Evolutionary conservation across 495 filamentous ascomycete genomes (phyloP).

Genomic region (Parmelia sp.): DNA sequence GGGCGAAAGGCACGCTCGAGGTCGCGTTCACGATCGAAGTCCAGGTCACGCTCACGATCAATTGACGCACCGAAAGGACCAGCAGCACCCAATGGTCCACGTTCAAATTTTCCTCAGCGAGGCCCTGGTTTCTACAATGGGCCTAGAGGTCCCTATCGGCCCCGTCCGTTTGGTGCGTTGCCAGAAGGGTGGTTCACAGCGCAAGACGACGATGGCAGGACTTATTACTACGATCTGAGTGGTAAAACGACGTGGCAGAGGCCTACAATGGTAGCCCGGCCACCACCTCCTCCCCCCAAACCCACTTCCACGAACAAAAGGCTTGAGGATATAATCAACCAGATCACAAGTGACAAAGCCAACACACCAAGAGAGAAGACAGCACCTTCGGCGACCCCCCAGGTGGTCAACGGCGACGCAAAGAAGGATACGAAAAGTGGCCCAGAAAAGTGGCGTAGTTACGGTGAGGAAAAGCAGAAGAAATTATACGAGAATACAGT

Average conservation of each 20-base stretch:
- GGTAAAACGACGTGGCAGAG: conserved; percentile 74
- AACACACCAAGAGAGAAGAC: conserved; percentile 59
- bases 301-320: conserved; percentile 58
- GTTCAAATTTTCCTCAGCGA: conserved; percentile 58
- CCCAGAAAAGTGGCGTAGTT: conserved; percentile 72
- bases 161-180: conserved; percentile 50
- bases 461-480: conserved; percentile 78
- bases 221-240: conserved; percentile 73
- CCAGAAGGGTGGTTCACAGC: conserved; percentile 78
- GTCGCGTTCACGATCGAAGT: conserved; percentile 44
- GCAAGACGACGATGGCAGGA: conserved; percentile 55
- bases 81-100: conserved; percentile 58
- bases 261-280: conserved; percentile 60
- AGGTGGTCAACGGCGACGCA: conserved; percentile 39
- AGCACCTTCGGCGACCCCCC: conserved; percentile 45
- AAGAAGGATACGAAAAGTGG: conserved; percentile 57
- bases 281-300: conserved; percentile 56
- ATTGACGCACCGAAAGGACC: conserved; percentile 48
- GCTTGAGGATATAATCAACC: conserved; percentile 79
- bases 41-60: conserved; percentile 48
- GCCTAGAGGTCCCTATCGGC: conserved; percentile 50
- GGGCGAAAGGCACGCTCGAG: conserved; percentile 45
- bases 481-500: conserved; percentile 90
- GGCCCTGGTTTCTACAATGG: conserved; percentile 52
- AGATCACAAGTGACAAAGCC: conserved; percentile 63